Conservation (phyloP, 1,284 basidiomycete genomes). For the Leccinum angustisporum region DNA sequence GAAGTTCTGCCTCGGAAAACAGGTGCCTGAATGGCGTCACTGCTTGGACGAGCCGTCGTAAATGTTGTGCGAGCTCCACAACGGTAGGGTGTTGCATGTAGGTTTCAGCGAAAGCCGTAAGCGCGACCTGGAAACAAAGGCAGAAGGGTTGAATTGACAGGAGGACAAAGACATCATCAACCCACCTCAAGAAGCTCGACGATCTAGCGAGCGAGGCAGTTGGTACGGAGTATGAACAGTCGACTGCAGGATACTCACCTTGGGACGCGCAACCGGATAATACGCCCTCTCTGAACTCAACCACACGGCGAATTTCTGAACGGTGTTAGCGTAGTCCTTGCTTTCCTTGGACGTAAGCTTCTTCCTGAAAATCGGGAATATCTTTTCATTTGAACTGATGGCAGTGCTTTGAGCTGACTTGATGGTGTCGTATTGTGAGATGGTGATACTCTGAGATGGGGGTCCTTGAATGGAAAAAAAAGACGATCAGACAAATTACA, state of each 20-base stretch:
- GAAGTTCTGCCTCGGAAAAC: conserved; percentile 27
- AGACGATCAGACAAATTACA: conserved; percentile 5
- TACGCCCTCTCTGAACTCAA: conserved; percentile 33
- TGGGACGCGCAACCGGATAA: conserved; percentile 29
- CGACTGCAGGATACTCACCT: conserved; percentile 16
- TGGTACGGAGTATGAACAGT: neutral
- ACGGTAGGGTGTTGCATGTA: conserved; percentile 7
- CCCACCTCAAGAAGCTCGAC: conserved; percentile 32
- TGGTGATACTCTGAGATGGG: neutral
- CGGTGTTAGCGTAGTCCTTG: conserved; percentile 20
- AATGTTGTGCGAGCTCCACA: conserved; percentile 8
- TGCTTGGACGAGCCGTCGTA: conserved; percentile 20
- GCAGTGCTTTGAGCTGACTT: conserved; percentile 21
- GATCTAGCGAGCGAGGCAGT: conserved; percentile 20
- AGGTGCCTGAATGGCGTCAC: conserved; percentile 22
- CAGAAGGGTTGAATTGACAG: neutral
- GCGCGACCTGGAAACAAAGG: conserved; percentile 23
- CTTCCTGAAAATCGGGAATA: conserved; percentile 30
- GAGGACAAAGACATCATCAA: neutral
- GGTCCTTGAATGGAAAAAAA: conserved; percentile 5
- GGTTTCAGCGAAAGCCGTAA: conserved; percentile 15
- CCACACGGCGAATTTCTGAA: conserved; percentile 25
- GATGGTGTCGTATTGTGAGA: conserved; percentile 12
- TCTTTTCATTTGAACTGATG: conserved; percentile 29
- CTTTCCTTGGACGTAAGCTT: conserved; percentile 28